Percentiles rank a stretch among this genome's conserved stretches.
phyloP scores from a whole-genome alignment of 1,284 basidiomycete species.

The Lentinus polychrous region DNA sequence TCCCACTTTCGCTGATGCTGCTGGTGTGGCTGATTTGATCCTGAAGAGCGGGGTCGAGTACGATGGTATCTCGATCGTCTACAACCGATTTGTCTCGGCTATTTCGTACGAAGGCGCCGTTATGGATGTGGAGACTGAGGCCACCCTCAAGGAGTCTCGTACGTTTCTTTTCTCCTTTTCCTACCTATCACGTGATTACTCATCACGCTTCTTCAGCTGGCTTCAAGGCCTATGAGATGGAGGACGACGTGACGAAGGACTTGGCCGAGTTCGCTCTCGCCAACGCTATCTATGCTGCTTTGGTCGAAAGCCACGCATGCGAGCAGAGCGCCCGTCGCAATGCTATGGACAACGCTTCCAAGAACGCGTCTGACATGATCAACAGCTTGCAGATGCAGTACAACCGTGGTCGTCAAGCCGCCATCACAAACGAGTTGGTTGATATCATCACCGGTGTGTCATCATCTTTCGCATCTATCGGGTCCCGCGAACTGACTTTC shows the following conservation, averaged over 20 bases:
- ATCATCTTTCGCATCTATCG: not conserved
- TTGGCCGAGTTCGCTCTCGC: slow-evolving; percentile 94
- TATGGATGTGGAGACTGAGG: slow-evolving; percentile 78
- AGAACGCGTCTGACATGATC: slow-evolving; percentile 96
- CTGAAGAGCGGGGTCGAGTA: slow-evolving; percentile 80
- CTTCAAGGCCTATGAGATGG: slow-evolving; percentile 92
- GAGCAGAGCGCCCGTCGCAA: slow-evolving; percentile 93
- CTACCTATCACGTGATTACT: slow-evolving; percentile 4
- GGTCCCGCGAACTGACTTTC: not conserved
- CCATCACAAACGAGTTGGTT: slow-evolving; percentile 94
- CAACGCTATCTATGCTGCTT: slow-evolving; percentile 92
- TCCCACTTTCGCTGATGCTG: slow-evolving; percentile 95
- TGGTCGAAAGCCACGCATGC: slow-evolving; percentile 94
- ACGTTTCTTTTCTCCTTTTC: slow-evolving; percentile 25
- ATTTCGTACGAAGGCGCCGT: slow-evolving; percentile 85
- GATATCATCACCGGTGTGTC: slow-evolving; percentile 86
- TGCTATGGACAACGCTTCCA: slow-evolving; percentile 99
- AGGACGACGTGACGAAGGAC: slow-evolving; percentile 92
- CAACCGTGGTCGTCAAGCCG: slow-evolving; percentile 98
- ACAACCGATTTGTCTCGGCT: slow-evolving; percentile 95
- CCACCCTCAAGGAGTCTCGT: slow-evolving; percentile 74
- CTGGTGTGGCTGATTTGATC: slow-evolving; percentile 91
- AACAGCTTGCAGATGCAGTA: slow-evolving; percentile 83
- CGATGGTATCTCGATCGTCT: slow-evolving; percentile 85
- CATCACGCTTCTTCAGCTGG: slow-evolving; percentile 43